These are phyloP conservation scores for Phytophthora capsici DNA, from an alignment of 352 stramenopile genomes.

Conservation along the genomic window DNA sequence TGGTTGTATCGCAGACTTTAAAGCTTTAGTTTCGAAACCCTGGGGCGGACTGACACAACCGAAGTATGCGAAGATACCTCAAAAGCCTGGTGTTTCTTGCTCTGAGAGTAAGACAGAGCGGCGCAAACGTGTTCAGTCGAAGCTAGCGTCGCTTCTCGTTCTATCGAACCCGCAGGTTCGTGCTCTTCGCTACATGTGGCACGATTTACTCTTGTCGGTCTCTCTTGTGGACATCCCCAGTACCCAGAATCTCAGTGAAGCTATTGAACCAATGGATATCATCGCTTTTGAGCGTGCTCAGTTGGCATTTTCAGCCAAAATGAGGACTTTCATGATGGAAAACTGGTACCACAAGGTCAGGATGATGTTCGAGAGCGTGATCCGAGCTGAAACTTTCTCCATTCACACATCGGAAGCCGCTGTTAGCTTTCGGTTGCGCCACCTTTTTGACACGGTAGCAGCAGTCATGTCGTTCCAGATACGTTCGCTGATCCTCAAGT, in stretches of 20 bases:
- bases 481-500: slow-evolving; percentile 67
- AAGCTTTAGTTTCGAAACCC: slow-evolving; percentile 33
- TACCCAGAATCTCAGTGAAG: slow-evolving; percentile 26
- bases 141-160: slow-evolving; percentile 51
- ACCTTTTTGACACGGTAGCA: slow-evolving; percentile 68
- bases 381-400: slow-evolving; percentile 36
- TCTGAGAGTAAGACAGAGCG: slow-evolving; percentile 32
- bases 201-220: slow-evolving; percentile 55
- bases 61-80: too few relatives aligned
- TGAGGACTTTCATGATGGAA: slow-evolving; percentile 58
- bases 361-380: slow-evolving; percentile 52
- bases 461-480: slow-evolving; percentile 82
- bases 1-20: slow-evolving; percentile 61
- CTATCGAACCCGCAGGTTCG: slow-evolving; percentile 58
- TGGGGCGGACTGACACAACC: background rate
- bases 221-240: slow-evolving; percentile 58
- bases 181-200: slow-evolving; percentile 66
- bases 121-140: slow-evolving; percentile 50
- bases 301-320: slow-evolving; percentile 48
- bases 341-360: slow-evolving; percentile 64
- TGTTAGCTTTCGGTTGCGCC: slow-evolving; percentile 37
- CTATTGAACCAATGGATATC: slow-evolving; percentile 45
- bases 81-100: background rate
- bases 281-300: slow-evolving; percentile 62
- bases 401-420: slow-evolving; percentile 29